These are phyloP conservation scores for Musa beccarii DNA, from an alignment of 176 grass and related monocot genomes.

Conservation along the genomic window DNA sequence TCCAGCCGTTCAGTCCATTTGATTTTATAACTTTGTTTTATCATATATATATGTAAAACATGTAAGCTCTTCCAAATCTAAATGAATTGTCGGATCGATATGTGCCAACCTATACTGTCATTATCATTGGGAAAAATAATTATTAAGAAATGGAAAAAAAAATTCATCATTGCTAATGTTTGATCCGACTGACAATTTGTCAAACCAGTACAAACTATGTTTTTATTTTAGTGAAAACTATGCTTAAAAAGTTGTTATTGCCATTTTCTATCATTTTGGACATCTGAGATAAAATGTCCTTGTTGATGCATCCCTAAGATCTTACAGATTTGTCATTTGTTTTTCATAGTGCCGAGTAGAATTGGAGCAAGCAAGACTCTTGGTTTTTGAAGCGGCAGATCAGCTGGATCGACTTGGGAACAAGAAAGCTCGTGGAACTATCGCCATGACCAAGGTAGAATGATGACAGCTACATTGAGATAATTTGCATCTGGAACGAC, in stretches of 20 bases:
- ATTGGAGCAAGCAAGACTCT: slow-evolving; percentile 78
- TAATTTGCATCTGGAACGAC: neutral
- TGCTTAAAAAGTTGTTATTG: neutral
- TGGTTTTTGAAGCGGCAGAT: slow-evolving; percentile 82
- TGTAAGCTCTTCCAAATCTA: too few relatives aligned
- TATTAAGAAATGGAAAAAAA: too few relatives aligned
- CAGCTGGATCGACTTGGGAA: slow-evolving; percentile 78
- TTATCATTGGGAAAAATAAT: too few relatives aligned
- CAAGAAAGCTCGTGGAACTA: slow-evolving; percentile 64
- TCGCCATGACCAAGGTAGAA: slow-evolving; percentile 92
- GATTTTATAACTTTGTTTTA: too few relatives aligned
- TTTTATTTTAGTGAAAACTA: too few relatives aligned
- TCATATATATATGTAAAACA: too few relatives aligned
- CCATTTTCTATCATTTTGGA: neutral
- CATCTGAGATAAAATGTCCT: neutral
- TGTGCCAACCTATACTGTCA: too few relatives aligned
- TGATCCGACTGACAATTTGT: too few relatives aligned
- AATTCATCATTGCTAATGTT: too few relatives aligned
- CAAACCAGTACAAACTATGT: too few relatives aligned
- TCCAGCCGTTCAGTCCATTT: too few relatives aligned
- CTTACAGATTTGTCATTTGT: neutral
- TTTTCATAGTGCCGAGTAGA: slow-evolving; percentile 70
- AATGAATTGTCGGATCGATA: too few relatives aligned
- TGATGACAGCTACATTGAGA: neutral
- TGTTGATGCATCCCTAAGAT: neutral